Evolutionary conservation across 352 stramenopile species (phyloP), one percentile per base, ranked within the genome.

Genomic region (Lagenidium sp.): DNA sequence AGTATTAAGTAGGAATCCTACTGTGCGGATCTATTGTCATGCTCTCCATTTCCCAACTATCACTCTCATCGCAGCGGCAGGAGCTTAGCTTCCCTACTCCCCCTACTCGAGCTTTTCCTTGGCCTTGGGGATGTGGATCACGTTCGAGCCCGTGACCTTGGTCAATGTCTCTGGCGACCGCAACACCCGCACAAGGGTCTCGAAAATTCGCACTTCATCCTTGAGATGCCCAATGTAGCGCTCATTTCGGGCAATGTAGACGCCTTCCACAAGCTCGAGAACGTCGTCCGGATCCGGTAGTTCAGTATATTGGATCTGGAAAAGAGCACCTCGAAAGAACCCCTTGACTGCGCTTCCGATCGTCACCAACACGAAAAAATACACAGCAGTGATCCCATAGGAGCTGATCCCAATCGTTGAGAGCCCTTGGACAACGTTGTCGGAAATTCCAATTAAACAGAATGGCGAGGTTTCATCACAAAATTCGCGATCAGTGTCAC

Each of bases 331-430:
- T 8, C 82, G 82, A 57, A 94, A 87, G 44, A 88, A 87, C 8
- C 65, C 58, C 50, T 91, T 91, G 20, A 94, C 80, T 2, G 76
- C 72, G 19, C 57, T 83, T n/a, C 82, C 82, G 34, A 94, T 83
- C 1, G 82, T 94, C 23, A 94, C 76, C 19, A 94, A 61, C 15
- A 94, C 82, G 41, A 94, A 94, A 40, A 93, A 55, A 55, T 94
- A 94, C 28, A 88, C 73, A 0, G 82, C 82, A 3, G 78, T 89
- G 53, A 93, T 67, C 19, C 82, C 82, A 32, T 94, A 94, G 35
- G 76, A 87, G 36, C 74, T 82, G 28, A 94, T 82, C 2, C 78
- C 82, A 20, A 91, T 61, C 4, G 80, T 74, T 6, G 63, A 84
- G 15, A 94, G 59, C 13, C 80, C 82, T 53, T 85, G 61, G 2